Percentiles rank a stretch among this genome's conserved stretches.
Evolutionary conservation across 2,329 filamentous ascomycete species (phyloP).

Genomic region (Sclerotinia trifoliorum): DNA sequence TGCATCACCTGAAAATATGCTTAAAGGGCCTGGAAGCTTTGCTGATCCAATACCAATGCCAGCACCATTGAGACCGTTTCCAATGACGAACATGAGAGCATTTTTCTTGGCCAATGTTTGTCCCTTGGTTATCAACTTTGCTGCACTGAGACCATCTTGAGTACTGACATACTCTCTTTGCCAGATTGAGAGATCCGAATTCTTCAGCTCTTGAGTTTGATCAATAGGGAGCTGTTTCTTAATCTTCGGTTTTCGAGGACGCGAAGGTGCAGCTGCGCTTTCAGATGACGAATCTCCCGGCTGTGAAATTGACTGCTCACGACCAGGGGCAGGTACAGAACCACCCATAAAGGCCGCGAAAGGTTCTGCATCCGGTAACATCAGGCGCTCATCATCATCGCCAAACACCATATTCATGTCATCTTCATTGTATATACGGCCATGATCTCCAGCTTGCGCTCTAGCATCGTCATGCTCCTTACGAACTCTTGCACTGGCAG

Average conservation of each 20-base stretch:
- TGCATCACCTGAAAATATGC: conserved; percentile 56
- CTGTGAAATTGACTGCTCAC: conserved; percentile 31
- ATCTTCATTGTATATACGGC: conserved; percentile 27
- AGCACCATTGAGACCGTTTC: conserved; percentile 54
- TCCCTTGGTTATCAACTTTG: conserved; percentile 46
- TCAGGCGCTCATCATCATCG: conserved; percentile 40
- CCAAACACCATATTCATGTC: conserved; percentile 36
- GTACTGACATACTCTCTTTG: conserved; percentile 57
- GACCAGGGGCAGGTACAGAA: conserved; percentile 31
- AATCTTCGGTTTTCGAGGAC: conserved; percentile 34
- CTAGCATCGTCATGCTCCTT: conserved; percentile 45
- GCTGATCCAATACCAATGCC: conserved; percentile 47
- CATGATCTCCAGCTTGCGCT: conserved; percentile 32
- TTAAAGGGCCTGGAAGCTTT: conserved; percentile 49
- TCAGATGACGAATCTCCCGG: conserved; percentile 40
- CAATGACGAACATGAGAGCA: conserved; percentile 60
- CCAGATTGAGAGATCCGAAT: conserved; percentile 56
- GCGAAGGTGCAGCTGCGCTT: conserved; percentile 43
- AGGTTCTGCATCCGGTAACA: conserved; percentile 38
- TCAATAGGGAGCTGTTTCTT: conserved; percentile 50
- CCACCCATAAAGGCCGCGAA: conserved; percentile 33
- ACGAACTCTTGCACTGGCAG: conserved; percentile 43
- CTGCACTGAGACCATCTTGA: conserved; percentile 51
- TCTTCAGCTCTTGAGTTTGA: conserved; percentile 51
- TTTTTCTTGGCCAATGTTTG: conserved; percentile 57